Base-by-base conservation (phyloP, 768 basidiomycete species). In the Ephemerocybe angulata region DNA sequence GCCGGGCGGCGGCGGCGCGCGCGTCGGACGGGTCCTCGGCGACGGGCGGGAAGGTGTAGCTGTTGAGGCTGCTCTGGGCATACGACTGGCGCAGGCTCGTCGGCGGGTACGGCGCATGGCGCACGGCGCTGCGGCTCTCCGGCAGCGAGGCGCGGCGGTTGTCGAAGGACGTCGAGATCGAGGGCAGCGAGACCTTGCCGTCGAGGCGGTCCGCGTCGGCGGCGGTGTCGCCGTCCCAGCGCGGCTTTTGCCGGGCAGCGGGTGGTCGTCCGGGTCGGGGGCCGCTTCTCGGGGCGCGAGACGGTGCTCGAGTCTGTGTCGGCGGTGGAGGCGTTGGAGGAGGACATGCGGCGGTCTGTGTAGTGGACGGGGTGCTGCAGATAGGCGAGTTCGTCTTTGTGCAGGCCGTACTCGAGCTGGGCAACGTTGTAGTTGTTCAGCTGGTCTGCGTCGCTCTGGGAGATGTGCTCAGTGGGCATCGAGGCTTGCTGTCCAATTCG, bases 341-440 rank as follows among this genome's bases (percentile, higher is more conserved):
- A 78, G 70, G 89, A 90, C 89, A 91, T 90, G 65, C 88, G 86
- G 65, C 88, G 79, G 33, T 68, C 66, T 58, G 76, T 67, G 80
- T 87, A 83, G 69, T 83, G 82, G 59, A 81, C 77, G 56, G 80
- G 68, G 62, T 79, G 72, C 69, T 77, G 71, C 55, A 74, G 64
- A 65, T 76, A 78, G 41, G 71, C 49, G 58, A 74, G 55, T 64
- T 72, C 66, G 69, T 79, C 62, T 52, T 63, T 50, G 61, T 65
- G 82, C 82, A 85, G 76, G 10, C 82, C 72, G 69, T 79, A 80
- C 55, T 85, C 81, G 54, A 85, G 77, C 65, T 85, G 83, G 37
- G 80, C 78, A 55, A 85, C 76, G 80, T 80, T 80, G 75, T 83
- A 86, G 58, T 73, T 70, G 62, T 79, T 80, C 62, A 83, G 76